Conservation (phyloP, 2,329 filamentous ascomycete genomes). For the Neoascochyta sp. region DNA sequence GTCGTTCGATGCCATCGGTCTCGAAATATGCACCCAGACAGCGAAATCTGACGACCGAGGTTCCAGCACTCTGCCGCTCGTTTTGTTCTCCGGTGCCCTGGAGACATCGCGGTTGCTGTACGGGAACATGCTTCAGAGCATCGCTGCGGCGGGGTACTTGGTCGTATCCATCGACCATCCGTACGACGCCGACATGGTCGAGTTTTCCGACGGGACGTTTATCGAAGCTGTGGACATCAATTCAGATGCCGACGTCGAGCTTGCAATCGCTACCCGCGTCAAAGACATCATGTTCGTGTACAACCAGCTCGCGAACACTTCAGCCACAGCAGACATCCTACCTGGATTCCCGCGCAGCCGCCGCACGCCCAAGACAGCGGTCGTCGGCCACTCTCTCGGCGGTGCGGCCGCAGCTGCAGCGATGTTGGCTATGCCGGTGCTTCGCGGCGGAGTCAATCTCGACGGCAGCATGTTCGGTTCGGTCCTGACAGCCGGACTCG, state of each 20-base stretch:
- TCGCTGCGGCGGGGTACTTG: constrained; percentile 48
- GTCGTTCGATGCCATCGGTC: constrained; percentile 14
- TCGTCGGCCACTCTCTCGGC: constrained; percentile 39
- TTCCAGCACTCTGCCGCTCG: constrained; percentile 11
- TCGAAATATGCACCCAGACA: constrained; percentile 14
- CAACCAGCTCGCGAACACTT: constrained; percentile 13
- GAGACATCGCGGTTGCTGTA: constrained; percentile 45
- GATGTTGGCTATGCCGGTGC: constrained; percentile 11
- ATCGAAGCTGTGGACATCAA: constrained; percentile 21
- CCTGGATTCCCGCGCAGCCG: constrained; percentile 2
- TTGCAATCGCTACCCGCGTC: constrained; percentile 18
- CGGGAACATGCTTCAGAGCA: constrained; percentile 42
- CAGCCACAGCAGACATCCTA: constrained; percentile 8
- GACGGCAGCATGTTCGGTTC: constrained; percentile 33
- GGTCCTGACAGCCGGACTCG: constrained; percentile 11
- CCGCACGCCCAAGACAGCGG: constrained; percentile 7
- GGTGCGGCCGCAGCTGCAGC: constrained; percentile 28
- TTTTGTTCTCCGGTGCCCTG: constrained; percentile 49
- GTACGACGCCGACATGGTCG: constrained; percentile 48
- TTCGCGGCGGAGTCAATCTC: constrained; percentile 33
- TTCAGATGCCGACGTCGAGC: constrained; percentile 19
- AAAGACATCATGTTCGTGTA: constrained; percentile 21
- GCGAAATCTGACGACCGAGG: neutral
- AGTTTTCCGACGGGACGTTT: constrained; percentile 46
- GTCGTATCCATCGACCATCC: constrained; percentile 52